Conservation (phyloP, 495 filamentous ascomycete genomes). For the Podospora pseudoanserina region DNA sequence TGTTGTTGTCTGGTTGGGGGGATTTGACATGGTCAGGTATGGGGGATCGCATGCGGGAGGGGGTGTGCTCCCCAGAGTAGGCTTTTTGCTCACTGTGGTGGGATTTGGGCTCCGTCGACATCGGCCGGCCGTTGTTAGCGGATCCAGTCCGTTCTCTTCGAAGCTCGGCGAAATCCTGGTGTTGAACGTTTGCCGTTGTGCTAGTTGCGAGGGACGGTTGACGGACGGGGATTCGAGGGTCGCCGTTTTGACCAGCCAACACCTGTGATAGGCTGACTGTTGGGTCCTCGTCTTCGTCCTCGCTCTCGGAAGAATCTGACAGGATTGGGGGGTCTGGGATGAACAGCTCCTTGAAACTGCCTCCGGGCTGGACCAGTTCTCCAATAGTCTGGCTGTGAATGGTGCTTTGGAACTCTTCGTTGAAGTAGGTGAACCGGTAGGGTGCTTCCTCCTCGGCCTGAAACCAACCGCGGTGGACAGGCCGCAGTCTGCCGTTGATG, state of each 20-base stretch:
- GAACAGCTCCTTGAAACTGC: constrained; percentile 81
- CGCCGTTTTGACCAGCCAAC: constrained; percentile 27
- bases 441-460: constrained; percentile 84
- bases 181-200: constrained; percentile 21
- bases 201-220: constrained; percentile 33
- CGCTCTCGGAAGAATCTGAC: constrained; percentile 56
- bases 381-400: constrained; percentile 95
- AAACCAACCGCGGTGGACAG: constrained; percentile 78
- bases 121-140: neutral
- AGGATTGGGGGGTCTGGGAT: constrained; percentile 52
- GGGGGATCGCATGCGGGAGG: constrained; percentile 6
- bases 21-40: constrained; percentile 18
- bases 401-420: constrained; percentile 89
- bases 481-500: constrained; percentile 80
- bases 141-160: constrained; percentile 20
- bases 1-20: constrained; percentile 23
- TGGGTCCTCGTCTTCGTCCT: constrained; percentile 50
- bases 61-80: constrained; percentile 18
- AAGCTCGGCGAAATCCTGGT: constrained; percentile 18
- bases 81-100: constrained; percentile 11
- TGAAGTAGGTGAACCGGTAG: constrained; percentile 97
- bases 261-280: constrained; percentile 24
- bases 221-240: constrained; percentile 29
- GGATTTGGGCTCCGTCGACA: neutral
- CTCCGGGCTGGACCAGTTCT: constrained; percentile 79